phyloP scores from a whole-genome alignment of 176 grass and related monocot species.

The Carex pumila region DNA sequence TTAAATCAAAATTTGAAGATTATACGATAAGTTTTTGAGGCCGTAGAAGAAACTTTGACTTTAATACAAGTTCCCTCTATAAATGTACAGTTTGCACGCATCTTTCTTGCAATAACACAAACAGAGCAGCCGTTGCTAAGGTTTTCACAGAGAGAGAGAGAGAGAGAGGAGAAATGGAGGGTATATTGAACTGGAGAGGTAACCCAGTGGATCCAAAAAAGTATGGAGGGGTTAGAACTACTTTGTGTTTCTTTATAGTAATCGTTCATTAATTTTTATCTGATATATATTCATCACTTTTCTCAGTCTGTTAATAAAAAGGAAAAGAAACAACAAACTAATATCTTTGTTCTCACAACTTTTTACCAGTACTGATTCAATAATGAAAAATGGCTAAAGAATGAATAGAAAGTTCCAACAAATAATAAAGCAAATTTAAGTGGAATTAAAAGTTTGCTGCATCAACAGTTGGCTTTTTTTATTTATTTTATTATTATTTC shows the following conservation, averaged over 20 bases:
- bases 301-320: too few relatives aligned
- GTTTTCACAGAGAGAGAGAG: neutral
- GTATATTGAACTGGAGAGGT: slow-evolving; percentile 59
- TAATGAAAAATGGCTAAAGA: neutral
- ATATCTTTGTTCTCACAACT: neutral
- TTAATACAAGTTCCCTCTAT: neutral
- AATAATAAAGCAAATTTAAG: neutral
- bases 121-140: neutral
- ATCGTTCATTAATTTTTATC: slow-evolving; percentile 6
- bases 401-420: neutral
- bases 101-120: neutral
- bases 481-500: neutral
- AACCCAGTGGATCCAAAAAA: slow-evolving; percentile 31
- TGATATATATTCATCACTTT: neutral
- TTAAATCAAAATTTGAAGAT: too few relatives aligned
- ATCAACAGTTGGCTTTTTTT: neutral
- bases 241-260: slow-evolving; percentile 53
- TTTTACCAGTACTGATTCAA: neutral
- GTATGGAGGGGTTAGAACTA: slow-evolving; percentile 58
- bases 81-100: neutral
- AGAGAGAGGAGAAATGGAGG: neutral
- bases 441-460: neutral
- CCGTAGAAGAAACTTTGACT: neutral
- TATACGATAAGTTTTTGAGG: too few relatives aligned
- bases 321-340: too few relatives aligned